A percentile compares a stretch with the other conserved stretches of the same genome.
phyloP scores from a whole-genome alignment of 805 yeast genomes.

The Starmerella etchellsii region DNA sequence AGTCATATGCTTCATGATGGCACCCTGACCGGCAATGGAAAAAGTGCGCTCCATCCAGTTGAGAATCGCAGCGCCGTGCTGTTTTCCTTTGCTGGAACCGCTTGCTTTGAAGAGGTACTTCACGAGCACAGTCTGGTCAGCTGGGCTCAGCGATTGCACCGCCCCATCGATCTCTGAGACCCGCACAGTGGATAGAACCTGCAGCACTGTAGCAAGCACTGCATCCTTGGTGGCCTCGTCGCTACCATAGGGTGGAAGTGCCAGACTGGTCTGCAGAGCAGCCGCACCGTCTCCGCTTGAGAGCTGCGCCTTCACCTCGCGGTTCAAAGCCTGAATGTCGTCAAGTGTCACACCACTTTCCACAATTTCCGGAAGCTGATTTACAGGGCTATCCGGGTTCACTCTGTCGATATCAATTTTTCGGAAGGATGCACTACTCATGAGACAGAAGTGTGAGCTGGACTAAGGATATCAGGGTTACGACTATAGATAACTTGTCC shows the following conservation, averaged over 20 bases:
- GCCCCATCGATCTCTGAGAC: conserved; percentile 53
- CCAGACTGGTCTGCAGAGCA: conserved; percentile 53
- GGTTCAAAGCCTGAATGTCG: conserved; percentile 43
- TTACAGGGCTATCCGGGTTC: conserved; percentile 62
- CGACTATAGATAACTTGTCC: no score
- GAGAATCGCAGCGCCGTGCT: conserved; percentile 74
- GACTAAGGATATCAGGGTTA: no score
- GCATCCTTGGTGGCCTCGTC: conserved; percentile 41
- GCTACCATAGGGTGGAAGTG: conserved; percentile 74
- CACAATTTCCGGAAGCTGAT: conserved; percentile 49
- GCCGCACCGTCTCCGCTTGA: conserved; percentile 60
- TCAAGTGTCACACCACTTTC: conserved; percentile 40
- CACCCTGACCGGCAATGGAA: conserved; percentile 74
- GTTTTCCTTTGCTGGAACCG: conserved; percentile 46
- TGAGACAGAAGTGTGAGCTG: no score
- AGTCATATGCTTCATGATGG: conserved; percentile 71
- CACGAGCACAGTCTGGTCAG: conserved; percentile 63
- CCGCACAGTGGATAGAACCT: conserved; percentile 53
- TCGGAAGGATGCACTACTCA: conserved; percentile 31
- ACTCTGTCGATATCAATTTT: conserved; percentile 85
- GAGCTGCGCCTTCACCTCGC: conserved; percentile 47
- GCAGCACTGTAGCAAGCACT: conserved; percentile 48
- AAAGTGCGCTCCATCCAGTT: conserved; percentile 89
- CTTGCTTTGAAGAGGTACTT: conserved; percentile 81
- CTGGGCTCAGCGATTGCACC: conserved; percentile 44